phyloP scores from a whole-genome alignment of 2,329 filamentous ascomycete species.

The Epichloe coenophiala region DNA sequence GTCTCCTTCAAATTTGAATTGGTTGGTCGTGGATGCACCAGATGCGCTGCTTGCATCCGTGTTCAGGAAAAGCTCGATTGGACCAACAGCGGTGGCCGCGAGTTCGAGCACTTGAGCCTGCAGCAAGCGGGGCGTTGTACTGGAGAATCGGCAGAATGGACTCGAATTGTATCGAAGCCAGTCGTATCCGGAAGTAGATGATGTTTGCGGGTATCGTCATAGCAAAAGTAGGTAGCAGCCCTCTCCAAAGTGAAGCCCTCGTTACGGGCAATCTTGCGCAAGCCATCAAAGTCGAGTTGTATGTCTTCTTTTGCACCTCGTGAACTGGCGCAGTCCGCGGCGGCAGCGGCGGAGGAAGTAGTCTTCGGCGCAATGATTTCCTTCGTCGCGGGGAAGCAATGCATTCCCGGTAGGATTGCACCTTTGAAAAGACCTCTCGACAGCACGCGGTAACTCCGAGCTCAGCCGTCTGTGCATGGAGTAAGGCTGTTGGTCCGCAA shows the following conservation, averaged over 20 bases:
- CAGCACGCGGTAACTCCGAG: slow-evolving; percentile 91
- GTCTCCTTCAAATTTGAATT: slow-evolving; percentile 76
- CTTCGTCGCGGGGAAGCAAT: slow-evolving; percentile 49
- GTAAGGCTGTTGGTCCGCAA: slow-evolving; percentile 45
- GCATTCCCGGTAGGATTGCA: slow-evolving; percentile 70
- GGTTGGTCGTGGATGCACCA: slow-evolving; percentile 43
- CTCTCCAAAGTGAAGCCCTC: slow-evolving; percentile 86
- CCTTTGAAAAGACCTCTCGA: slow-evolving; percentile 90
- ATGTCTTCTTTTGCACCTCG: slow-evolving; percentile 68
- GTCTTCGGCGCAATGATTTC: slow-evolving; percentile 22
- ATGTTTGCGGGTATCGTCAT: slow-evolving; percentile 95
- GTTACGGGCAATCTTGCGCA: slow-evolving; percentile 88
- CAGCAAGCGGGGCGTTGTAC: slow-evolving; percentile 67
- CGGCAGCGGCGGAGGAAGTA: slow-evolving; percentile 31
- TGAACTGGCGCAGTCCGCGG: slow-evolving; percentile 75
- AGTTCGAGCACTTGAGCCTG: slow-evolving; percentile 66
- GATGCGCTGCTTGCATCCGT: slow-evolving; percentile 71
- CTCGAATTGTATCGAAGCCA: slow-evolving; percentile 73
- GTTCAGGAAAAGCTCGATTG: slow-evolving; percentile 92
- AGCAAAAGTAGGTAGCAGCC: slow-evolving; percentile 78
- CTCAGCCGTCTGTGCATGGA: slow-evolving; percentile 63
- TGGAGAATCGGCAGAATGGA: slow-evolving; percentile 52
- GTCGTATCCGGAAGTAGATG: slow-evolving; percentile 98
- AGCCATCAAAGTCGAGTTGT: slow-evolving; percentile 85
- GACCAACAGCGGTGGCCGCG: slow-evolving; percentile 72